Evolutionary conservation across 164 flowering plant species (phyloP), one percentile per base, ranked within the genome.

Genomic region (Sextonia rubra): DNA sequence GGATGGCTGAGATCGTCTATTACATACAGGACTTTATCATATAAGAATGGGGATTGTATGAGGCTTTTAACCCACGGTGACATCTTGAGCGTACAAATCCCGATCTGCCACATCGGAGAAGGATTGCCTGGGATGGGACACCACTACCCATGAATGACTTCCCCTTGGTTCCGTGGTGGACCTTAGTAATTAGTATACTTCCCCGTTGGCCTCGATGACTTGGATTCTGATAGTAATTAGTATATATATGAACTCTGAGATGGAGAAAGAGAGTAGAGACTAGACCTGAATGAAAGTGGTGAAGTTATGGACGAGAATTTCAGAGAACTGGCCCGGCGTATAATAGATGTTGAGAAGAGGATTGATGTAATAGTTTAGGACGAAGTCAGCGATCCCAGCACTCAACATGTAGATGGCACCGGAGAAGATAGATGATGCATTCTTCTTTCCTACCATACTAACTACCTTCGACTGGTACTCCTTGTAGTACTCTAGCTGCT

Each of bases 311-410:
- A 89, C 71, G 76, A 95, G 97, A 47, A 80, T 37, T 70, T 87
- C 83, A 6, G 97, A 84, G 84, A 89, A 91, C 48, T 81, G 86
- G 68, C 85, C 90, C 0, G 90, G 80, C 0, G 92, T 32, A 77
- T 87, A 89, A 56, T 29, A 58, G 66, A 69, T 67, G 65, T 79
- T 62, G 24, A 93, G 85, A 2, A 85, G 15, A 47, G 98, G 98
- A 71, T 74, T 80, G 64, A 80, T 72, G 77, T 80, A 80, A 70
- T 77, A 80, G 49, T 80, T 80, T 65, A 77, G 98, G 77, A 91
- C 73, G 68, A 84, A 93, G 64, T 95, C 98, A 74, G 97, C 91
- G 80, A 84, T 87, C 17, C 98, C 98, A 30, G 94, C 94, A 73
- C 94, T 93, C 60, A 93, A 29, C 37, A 95, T 81, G 74, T 95